Evolutionary conservation across 768 basidiomycete genomes (phyloP), one percentile per base, ranked within the genome.

Genomic region (Xerocomus potaroensis): DNA sequence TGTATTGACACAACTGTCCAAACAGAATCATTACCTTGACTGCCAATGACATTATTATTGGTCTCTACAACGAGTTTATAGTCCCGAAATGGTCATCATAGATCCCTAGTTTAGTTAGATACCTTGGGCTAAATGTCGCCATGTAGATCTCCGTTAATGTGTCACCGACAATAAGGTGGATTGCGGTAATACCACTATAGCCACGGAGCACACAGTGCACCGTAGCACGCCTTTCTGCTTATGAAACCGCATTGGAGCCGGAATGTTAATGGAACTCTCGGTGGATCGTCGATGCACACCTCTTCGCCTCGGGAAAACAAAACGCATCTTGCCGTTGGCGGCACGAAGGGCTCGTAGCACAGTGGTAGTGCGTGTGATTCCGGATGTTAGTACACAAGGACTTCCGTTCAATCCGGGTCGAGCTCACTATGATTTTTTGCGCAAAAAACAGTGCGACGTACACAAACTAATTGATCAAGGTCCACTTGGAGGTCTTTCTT

Each of bases 11-110:
- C 10, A 14, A 45, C 6, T 32, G 27, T n/a, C 33, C 16, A 19
- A 27, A 27, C 55, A 92, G 88, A 40, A 91, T 97, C 54, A 80
- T 96, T 50, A 97, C 94, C 1, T 73, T 97, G 37, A 94, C 92
- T 2, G 80, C 84, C 47, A 92, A 95, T 68, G 88, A 91, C 57
- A 66, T 90, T 46, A 86, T 90, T 49, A 69, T 81, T 45, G 73
- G 78, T 51, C 64, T 86, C 12, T 89, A 89, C 69, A 84, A 78
- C 64, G 74, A 73, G 16, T 39, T 55, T 10, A 49, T 54, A 14
- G 47, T 55, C 7, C 44, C 41, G 33, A 41, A 33, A 43, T 44
- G 45, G 24, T 23, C 37, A 22, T 32, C 42, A 32, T 64, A 62
- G 47, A 47, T 27, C 11, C 33, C 8, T 8, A 22, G 8, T 11